Percentiles rank a stretch among this genome's conserved stretches.
These are phyloP conservation scores for Rhizophora apiculata DNA, from an alignment of 345 rosid genomes.

Conservation along the genomic window DNA sequence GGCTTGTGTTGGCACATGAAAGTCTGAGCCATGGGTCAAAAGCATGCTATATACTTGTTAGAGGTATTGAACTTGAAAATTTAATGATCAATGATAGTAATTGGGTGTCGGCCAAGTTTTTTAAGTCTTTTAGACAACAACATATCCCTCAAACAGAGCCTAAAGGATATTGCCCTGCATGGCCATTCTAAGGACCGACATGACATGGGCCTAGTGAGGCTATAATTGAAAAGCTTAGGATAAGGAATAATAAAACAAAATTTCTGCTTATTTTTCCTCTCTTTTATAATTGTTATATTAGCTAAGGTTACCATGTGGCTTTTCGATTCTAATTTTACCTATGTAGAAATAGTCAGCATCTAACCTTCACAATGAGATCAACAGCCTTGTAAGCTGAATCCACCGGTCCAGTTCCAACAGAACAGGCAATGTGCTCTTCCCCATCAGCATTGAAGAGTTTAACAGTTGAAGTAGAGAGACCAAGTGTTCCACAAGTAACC, in stretches of 20 bases:
- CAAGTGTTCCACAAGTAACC: conserved; percentile 93
- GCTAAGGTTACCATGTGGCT: background rate
- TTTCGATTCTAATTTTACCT: background rate
- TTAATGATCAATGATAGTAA: background rate
- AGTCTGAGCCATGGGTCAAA: background rate
- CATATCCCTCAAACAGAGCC: too few species aligned
- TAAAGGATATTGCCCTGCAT: too few species aligned
- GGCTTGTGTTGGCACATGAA: background rate
- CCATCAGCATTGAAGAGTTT: conserved; percentile 72
- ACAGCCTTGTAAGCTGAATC: conserved; percentile 98
- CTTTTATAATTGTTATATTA: background rate
- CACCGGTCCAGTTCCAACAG: conserved; percentile 90
- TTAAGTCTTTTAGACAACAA: too few species aligned
- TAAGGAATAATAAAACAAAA: too few species aligned
- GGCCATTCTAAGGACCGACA: too few species aligned
- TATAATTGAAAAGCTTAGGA: too few species aligned
- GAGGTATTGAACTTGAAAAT: background rate
- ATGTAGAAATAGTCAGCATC: background rate
- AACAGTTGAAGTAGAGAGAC: conserved; percentile 89
- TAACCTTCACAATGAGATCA: conserved; percentile 80
- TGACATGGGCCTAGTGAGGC: too few species aligned
- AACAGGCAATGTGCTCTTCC: conserved; percentile 64
- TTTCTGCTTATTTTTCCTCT: too few species aligned
- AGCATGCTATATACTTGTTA: background rate
- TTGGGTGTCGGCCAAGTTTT: too few species aligned